These are phyloP conservation scores for Lipomyces japonicus DNA, from an alignment of 805 yeast genomes.

Conservation along the genomic window DNA sequence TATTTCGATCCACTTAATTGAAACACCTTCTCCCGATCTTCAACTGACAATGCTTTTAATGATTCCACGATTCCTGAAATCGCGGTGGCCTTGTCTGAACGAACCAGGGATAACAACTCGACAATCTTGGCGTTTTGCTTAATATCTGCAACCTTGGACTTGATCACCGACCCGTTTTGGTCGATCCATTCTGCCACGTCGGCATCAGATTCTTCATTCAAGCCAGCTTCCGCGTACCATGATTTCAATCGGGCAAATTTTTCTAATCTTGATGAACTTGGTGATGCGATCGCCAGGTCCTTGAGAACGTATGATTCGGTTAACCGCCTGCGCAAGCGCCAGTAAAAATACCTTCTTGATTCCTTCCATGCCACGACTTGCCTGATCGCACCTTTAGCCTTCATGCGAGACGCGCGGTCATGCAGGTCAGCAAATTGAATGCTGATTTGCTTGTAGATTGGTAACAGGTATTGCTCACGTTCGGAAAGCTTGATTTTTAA, in stretches of 20 bases:
- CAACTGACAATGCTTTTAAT: constrained; percentile 34
- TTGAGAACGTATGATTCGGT: constrained; percentile 84
- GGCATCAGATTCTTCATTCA: constrained; percentile 16
- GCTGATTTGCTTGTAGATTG: constrained; percentile 86
- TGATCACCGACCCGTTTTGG: constrained; percentile 3
- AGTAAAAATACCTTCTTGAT: constrained; percentile 95
- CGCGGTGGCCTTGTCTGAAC: constrained; percentile 20
- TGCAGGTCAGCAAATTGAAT: constrained; percentile 97
- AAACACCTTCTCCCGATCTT: constrained; percentile 37
- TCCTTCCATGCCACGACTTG: constrained; percentile 81
- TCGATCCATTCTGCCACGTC: constrained; percentile 23
- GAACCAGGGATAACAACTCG: constrained; percentile 16
- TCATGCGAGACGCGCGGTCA: constrained; percentile 96
- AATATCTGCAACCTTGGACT: constrained; percentile 15
- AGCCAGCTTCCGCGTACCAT: constrained; percentile 25
- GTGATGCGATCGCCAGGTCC: constrained; percentile 58
- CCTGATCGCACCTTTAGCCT: constrained; percentile 86
- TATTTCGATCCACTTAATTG: constrained; percentile 14
- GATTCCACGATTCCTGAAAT: constrained; percentile 30
- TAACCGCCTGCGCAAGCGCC: constrained; percentile 95
- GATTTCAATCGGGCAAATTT: constrained; percentile 74
- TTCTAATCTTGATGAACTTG: constrained; percentile 65
- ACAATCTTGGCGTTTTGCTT: constrained; percentile 17
- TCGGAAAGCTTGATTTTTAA: constrained; percentile 63
- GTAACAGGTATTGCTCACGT: constrained; percentile 76